Percentiles rank a stretch among this genome's conserved stretches.
phyloP scores from a whole-genome alignment of 257 asterid species.

The Solanum neorickii region DNA sequence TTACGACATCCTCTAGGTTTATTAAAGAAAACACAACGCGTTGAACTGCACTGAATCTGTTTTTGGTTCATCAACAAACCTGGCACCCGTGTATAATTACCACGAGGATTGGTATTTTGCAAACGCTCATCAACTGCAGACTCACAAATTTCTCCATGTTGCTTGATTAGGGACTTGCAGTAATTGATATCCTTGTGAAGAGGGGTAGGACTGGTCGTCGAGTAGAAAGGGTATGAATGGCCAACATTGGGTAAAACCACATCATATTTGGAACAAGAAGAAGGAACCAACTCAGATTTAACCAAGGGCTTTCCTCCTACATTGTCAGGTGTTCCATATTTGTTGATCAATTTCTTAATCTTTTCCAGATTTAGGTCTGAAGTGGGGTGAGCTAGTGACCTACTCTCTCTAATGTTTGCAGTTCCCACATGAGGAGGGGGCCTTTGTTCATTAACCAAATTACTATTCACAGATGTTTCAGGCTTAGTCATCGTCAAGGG shows the following conservation, averaged over 20 bases:
- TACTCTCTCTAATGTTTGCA: background rate
- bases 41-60: background rate
- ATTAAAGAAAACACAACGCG: constrained; percentile 12
- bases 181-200: constrained; percentile 10
- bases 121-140: background rate
- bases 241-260: background rate
- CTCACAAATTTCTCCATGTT: constrained; percentile 19
- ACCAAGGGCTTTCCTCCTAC: background rate
- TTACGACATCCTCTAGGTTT: constrained; percentile 20
- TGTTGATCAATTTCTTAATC: background rate
- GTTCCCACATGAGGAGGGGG: background rate
- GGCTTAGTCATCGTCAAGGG: background rate
- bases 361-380: constrained; percentile 1
- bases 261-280: background rate
- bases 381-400: constrained; percentile 1
- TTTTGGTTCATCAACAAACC: background rate
- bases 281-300: background rate
- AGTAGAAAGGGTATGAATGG: background rate
- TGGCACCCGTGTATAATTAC: constrained; percentile 7
- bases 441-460: constrained; percentile 13
- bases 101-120: background rate
- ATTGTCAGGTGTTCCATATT: background rate
- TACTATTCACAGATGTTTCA: background rate
- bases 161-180: constrained; percentile 11
- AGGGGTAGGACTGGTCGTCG: background rate